Base-by-base conservation (phyloP, 306 rosid genomes). In the Rosa rugosa region DNA sequence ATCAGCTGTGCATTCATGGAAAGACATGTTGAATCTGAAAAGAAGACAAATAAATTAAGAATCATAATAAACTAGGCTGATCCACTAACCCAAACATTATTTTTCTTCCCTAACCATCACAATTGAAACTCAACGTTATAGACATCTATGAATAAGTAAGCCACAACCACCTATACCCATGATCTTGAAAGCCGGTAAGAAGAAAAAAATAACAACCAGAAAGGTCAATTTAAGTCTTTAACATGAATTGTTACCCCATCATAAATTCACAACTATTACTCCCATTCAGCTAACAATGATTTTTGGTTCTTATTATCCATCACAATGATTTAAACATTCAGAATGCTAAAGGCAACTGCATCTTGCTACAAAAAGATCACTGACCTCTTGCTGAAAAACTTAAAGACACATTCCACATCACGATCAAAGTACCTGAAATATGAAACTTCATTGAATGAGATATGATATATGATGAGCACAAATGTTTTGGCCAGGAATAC, bases 341-440 rank as follows among this genome's bases (percentile, higher is more conserved):
- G 53, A 77, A n/a, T 16, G 27, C 42, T 63, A 54, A 75, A 79
- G 79, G 68, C 49, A 42, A 36, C 67, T 44, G 46, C 11, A 44
- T 8, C 46, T 44, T 44, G 46, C 46, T 23, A 18, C 8, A 18
- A 50, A 56, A 70, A 76, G 41, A 59, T 45, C 56, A 85, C 97
- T 54, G 66, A 94, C 96, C 98, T 90, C 86, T 88, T 94, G 68
- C 89, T 86, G 79, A 94, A 94, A 85, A 92, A 92, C 89, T 92
- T 94, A 14, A 92, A 89, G 82, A 92, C 75, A 49, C 97, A 94
- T 85, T 92, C 97, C 80, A 94, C 93, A 81, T 94, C 99, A 78
- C 97, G 97, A 79, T 94, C 97, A 76, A 94, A 94, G 86, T 94
- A 94, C 99, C 99, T 94, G 91, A 86, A 80, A 71, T 40, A 82